Conservation (phyloP, 2,329 filamentous ascomycete species). For the Celoporthe dispersa region DNA sequence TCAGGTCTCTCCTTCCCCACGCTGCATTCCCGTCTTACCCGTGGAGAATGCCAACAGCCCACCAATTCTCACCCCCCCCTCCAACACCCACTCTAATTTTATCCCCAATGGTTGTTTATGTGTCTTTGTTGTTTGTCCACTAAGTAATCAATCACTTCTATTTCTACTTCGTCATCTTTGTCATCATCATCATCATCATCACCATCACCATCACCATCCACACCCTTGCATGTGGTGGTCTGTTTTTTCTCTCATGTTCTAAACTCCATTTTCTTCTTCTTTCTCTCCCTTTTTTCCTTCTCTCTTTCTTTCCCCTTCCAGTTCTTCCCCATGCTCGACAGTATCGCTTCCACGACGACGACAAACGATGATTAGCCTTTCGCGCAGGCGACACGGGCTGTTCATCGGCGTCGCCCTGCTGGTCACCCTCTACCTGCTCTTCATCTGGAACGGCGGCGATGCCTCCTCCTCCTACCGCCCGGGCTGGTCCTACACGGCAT, state of each 20-base stretch:
- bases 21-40: not conserved
- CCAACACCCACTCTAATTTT: not conserved
- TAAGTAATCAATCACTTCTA: not conserved
- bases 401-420: constrained; percentile 10
- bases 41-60: not conserved
- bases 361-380: not conserved
- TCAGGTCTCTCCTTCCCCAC: not conserved
- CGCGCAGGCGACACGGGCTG: constrained; percentile 13
- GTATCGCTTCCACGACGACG: not conserved
- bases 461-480: not conserved
- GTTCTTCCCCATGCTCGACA: not conserved
- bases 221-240: not conserved
- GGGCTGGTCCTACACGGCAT: constrained; percentile 1
- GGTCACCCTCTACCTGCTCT: constrained; percentile 3
- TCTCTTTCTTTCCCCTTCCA: not conserved
- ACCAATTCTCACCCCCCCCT: no score
- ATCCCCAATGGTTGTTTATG: not conserved
- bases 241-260: not conserved
- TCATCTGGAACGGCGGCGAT: not conserved
- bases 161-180: not conserved
- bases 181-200: not conserved
- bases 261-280: no score
- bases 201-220: not conserved
- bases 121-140: not conserved
- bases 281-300: not conserved